phyloP scores from a whole-genome alignment of 805 yeast genomes.

The Ogataea siamensis region DNA sequence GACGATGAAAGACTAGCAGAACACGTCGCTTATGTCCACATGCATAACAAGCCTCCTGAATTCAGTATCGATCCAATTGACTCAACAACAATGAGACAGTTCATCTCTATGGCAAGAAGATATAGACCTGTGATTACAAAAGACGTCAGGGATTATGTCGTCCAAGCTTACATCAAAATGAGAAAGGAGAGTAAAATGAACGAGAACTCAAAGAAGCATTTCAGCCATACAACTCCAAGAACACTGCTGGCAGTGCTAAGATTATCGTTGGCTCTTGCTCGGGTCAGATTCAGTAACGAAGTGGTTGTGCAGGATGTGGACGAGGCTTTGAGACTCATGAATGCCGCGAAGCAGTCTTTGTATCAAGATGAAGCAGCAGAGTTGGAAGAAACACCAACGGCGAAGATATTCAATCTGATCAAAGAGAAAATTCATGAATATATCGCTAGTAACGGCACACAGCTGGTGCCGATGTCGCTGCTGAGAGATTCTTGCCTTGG shows the following conservation, averaged over 20 bases:
- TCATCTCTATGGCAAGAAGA: constrained; percentile 79
- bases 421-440: constrained; percentile 39
- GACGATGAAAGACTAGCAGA: constrained; percentile 82
- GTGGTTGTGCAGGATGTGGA: constrained; percentile 85
- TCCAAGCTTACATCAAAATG: constrained; percentile 82
- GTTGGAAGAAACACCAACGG: constrained; percentile 62
- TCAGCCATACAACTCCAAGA: constrained; percentile 93
- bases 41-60: constrained; percentile 85
- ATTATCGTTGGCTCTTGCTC: constrained; percentile 91
- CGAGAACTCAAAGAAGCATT: constrained; percentile 72
- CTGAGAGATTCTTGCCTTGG: constrained; percentile 66
- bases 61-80: constrained; percentile 73
- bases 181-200: constrained; percentile 86
- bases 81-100: constrained; percentile 79
- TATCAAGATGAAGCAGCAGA: constrained; percentile 49
- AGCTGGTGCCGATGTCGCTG: constrained; percentile 41
- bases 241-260: constrained; percentile 88
- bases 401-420: constrained; percentile 71
- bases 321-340: constrained; percentile 85
- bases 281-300: constrained; percentile 72
- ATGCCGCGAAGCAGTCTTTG: constrained; percentile 84
- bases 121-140: constrained; percentile 82
- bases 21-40: constrained; percentile 95
- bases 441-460: constrained; percentile 28
- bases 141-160: constrained; percentile 83